A percentile compares a stretch with the other conserved stretches of the same genome.
These are phyloP conservation scores for Colletotrichum sidae DNA, from an alignment of 2,329 filamentous ascomycete species.

Conservation along the genomic window DNA sequence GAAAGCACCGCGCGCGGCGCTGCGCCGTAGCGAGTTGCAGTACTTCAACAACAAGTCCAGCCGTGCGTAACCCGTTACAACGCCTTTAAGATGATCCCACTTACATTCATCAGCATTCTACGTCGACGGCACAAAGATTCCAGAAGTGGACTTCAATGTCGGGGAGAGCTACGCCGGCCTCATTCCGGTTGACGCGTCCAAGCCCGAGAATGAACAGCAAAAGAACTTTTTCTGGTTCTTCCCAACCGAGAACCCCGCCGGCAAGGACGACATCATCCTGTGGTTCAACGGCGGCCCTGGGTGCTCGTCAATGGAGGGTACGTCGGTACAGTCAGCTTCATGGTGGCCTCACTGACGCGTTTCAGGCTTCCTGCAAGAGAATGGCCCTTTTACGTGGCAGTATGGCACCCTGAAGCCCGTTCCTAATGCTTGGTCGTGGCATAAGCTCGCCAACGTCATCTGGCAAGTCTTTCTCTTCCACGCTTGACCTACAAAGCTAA, in stretches of 20 bases:
- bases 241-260: constrained; percentile 93
- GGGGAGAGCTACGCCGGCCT: constrained; percentile 73
- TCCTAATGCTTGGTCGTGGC: constrained; percentile 93
- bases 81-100: rapidly evolving
- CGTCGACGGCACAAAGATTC: constrained; percentile 73
- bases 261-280: constrained; percentile 89
- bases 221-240: constrained; percentile 93
- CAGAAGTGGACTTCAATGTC: constrained; percentile 77
- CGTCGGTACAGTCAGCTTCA: constrained; percentile 71
- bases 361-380: constrained; percentile 77
- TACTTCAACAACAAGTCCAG: constrained; percentile 30
- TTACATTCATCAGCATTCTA: constrained; percentile 62
- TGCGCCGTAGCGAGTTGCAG: constrained; percentile 15
- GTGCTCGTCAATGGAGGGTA: constrained; percentile 96
- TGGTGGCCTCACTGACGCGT: not conserved
- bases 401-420: constrained; percentile 75
- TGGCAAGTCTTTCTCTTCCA: constrained; percentile 58
- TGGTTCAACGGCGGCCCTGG: constrained; percentile 98
- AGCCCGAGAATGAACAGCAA: constrained; percentile 61
- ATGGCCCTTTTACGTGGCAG: constrained; percentile 82
- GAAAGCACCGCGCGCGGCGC: not conserved
- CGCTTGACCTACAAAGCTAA: not conserved
- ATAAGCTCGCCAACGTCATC: constrained; percentile 95
- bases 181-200: constrained; percentile 64
- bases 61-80: not conserved